Evolutionary conservation across 2,329 filamentous ascomycete genomes (phyloP), one percentile per base, ranked within the genome.

Genomic region (Rhynchosporium graminicola): DNA sequence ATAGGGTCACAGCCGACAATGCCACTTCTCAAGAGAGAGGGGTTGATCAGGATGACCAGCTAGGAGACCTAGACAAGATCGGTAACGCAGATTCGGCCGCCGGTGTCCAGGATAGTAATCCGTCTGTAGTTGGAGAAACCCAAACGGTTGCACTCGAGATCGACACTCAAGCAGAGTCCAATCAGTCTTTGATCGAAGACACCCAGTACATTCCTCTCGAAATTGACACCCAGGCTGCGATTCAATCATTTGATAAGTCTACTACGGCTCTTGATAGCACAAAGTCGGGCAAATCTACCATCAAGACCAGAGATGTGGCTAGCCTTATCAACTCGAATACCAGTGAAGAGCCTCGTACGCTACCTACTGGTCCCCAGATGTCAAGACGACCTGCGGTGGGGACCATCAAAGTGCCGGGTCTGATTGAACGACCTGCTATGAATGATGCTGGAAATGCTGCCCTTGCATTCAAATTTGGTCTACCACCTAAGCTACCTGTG

Each of bases 141-240:
- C 71, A 73, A 57, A 68, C 54, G 45, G 56, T 45, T 26, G 26
- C 8, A 8, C 40, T 72, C 5, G 70, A 72, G 55, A 43, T 57
- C 29, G 68, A 70, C 29, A 67, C 67, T 20, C 68, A 70, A 58
- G 65, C 57, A 1, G 38, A 50, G 33, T 36, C 33, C 55, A 48
- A 60, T 40, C 28, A 4, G 54, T 67, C 66, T 20, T 6, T 64
- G 2, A 40, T 69, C 15, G 65, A 51, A 31, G 69, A 72, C 9
- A 66, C 68, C 26, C 71, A 73, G 56, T 69, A 55, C 46, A 56
- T 46, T 28, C 20, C 9, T 13, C 42, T 72, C 5, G 70, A 72
- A 57, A 38, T 57, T 38, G 68, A 70, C 36, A 66, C 67, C 13
- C 68, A 70, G 57, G 65, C 26, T 12, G 12, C 13, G 15, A 52